phyloP scores from a whole-genome alignment of 139 green algal genomes.

The Trebouxia sp. region DNA sequence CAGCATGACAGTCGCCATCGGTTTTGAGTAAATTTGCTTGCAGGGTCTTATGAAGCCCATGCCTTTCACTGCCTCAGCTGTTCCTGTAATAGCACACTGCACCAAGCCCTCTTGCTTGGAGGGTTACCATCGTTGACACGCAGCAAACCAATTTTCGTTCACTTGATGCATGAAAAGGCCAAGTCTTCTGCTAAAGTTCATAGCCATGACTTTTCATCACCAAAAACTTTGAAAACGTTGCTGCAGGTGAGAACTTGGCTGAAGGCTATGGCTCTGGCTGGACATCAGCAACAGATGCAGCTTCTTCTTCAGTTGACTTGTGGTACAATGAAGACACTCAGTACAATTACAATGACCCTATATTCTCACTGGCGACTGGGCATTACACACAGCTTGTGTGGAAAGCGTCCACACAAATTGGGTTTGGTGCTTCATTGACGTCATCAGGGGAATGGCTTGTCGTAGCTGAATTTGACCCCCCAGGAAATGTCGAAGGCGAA shows the following conservation, averaged over 20 bases:
- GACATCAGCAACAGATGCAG: background rate
- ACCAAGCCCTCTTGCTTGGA: too few relatives aligned
- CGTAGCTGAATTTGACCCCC: slow-evolving; percentile 1
- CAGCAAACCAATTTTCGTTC: too few relatives aligned
- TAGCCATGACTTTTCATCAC: too few relatives aligned
- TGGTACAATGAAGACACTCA: background rate
- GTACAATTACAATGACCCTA: background rate
- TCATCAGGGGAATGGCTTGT: background rate
- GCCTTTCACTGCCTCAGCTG: too few relatives aligned
- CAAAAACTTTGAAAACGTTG: too few relatives aligned
- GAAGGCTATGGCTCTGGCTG: background rate
- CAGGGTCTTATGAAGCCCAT: too few relatives aligned
- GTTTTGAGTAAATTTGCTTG: too few relatives aligned
- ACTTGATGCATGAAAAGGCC: too few relatives aligned
- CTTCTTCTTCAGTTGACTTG: background rate
- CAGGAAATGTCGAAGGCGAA: slow-evolving; percentile 1
- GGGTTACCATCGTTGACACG: too few relatives aligned
- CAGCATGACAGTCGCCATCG: too few relatives aligned
- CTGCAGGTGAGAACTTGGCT: background rate
- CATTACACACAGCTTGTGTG: slow-evolving; percentile 15
- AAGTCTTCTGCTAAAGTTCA: too few relatives aligned
- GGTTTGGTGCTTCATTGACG: background rate
- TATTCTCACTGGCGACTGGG: background rate
- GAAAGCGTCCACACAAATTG: background rate
- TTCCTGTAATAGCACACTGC: too few relatives aligned